Percentiles rank a stretch among this genome's conserved stretches.
Evolutionary conservation across 768 basidiomycete genomes (phyloP).

Genomic region (Tephrocybe sp.): DNA sequence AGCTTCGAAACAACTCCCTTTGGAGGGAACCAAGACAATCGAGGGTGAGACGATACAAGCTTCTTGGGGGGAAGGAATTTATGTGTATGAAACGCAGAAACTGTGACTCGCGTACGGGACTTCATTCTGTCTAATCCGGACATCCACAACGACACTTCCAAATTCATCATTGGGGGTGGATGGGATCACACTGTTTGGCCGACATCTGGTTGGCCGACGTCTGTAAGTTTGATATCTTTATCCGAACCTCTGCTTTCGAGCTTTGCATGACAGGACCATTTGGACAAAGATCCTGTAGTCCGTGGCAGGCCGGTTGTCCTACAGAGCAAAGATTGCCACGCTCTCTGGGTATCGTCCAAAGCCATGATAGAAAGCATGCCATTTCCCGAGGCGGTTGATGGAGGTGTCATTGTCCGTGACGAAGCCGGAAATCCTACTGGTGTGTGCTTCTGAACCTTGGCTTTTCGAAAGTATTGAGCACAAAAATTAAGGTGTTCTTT

Average conservation of each 20-base stretch:
- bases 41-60: conserved; percentile 38
- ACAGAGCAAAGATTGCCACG: conserved; percentile 86
- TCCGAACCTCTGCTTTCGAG: background rate
- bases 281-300: conserved; percentile 70
- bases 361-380: conserved; percentile 57
- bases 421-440: conserved; percentile 68
- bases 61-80: background rate
- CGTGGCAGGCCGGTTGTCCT: conserved; percentile 69
- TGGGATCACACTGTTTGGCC: conserved; percentile 90
- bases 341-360: conserved; percentile 76
- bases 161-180: conserved; percentile 76
- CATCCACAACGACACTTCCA: conserved; percentile 51
- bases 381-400: conserved; percentile 69
- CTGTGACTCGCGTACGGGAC: conserved; percentile 56
- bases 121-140: conserved; percentile 61
- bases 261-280: conserved; percentile 48
- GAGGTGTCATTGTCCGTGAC: conserved; percentile 78
- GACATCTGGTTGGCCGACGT: conserved; percentile 57
- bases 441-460: conserved; percentile 23
- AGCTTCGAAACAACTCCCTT: conserved; percentile 56
- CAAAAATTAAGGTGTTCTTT: conserved; percentile 54
- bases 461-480: conserved; percentile 6
- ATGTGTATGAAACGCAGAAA: conserved; percentile 43
- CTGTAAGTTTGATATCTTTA: conserved; percentile 42
- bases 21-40: conserved; percentile 59